Evolutionary conservation across 2,329 filamentous ascomycete genomes (phyloP).

Genomic region (Sporothrix pseudoabietina): DNA sequence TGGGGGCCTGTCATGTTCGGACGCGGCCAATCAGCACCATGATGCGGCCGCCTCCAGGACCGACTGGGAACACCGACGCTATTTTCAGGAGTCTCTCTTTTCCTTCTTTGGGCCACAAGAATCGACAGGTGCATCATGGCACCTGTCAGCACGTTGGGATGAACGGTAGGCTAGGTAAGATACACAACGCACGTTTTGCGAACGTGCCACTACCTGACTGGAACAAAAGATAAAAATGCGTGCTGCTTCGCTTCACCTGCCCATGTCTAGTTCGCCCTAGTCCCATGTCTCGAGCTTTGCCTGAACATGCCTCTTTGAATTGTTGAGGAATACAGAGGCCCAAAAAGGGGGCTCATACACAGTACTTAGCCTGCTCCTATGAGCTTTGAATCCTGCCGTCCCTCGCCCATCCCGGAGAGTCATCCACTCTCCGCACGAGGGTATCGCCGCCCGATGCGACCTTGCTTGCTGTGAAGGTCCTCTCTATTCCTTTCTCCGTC

Average conservation of each 20-base stretch:
- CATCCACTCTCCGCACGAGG: background rate
- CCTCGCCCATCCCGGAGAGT: background rate
- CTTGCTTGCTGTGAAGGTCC: background rate
- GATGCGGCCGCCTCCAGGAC: background rate
- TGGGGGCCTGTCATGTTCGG: background rate
- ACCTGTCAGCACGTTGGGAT: conserved; percentile 3
- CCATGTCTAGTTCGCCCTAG: background rate
- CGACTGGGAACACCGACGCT: conserved; percentile 10
- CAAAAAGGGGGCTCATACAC: background rate
- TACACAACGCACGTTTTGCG: background rate
- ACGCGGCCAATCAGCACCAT: conserved; percentile 17
- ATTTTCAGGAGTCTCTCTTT: conserved; percentile 11
- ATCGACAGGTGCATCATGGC: background rate
- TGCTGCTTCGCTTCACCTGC: conserved; percentile 1
- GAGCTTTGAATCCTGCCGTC: conserved; percentile 5
- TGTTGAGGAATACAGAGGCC: background rate
- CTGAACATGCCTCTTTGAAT: background rate
- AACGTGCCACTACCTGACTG: background rate
- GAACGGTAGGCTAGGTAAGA: background rate
- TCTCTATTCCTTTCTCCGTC: background rate
- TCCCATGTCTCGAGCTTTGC: background rate
- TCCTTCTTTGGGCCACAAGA: background rate
- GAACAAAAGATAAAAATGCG: background rate
- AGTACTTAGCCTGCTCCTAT: background rate
- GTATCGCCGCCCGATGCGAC: background rate